phyloP scores from a whole-genome alignment of 106 monocot genomes.

The Allium cepa region DNA sequence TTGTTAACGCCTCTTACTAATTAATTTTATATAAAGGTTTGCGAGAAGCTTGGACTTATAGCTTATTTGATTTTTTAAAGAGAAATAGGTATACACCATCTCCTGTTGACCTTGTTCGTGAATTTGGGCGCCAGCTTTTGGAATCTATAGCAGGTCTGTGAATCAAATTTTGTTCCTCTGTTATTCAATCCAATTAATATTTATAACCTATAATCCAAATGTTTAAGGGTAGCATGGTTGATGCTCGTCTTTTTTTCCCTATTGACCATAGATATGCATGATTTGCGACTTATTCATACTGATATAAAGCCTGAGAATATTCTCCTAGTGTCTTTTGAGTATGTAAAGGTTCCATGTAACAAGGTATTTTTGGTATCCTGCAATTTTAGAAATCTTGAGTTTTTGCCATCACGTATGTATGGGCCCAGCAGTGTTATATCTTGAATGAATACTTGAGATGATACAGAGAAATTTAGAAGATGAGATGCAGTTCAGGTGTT shows the following conservation, averaged over 20 bases:
- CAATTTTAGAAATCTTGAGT: conserved; percentile 26
- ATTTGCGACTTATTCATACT: conserved; percentile 93
- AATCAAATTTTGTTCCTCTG: conserved; percentile 12
- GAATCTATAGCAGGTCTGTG: conserved; percentile 98
- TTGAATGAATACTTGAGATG: conserved; percentile 52
- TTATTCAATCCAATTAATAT: conserved; percentile 12
- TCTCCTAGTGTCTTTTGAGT: conserved; percentile 84
- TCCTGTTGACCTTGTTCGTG: conserved; percentile 96
- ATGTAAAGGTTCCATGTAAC: conserved; percentile 66
- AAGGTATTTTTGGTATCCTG: conserved; percentile 66
- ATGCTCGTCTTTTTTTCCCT: conserved; percentile 19
- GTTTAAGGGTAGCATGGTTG: conserved; percentile 12
- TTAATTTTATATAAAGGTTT: conserved; percentile 91
- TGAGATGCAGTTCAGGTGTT: conserved; percentile 74
- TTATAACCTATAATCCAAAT: conserved; percentile 19
- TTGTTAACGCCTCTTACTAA: no score
- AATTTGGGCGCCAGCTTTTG: conserved; percentile 98
- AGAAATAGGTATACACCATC: conserved; percentile 93
- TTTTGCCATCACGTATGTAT: conserved; percentile 26
- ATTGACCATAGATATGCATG: conserved; percentile 94
- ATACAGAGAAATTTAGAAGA: conserved; percentile 73
- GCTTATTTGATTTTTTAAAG: conserved; percentile 98
- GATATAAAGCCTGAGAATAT: conserved; percentile 99
- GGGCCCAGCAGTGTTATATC: conserved; percentile 23
- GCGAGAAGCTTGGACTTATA: conserved; percentile 99